A percentile compares a stretch with the other conserved stretches of the same genome.
Evolutionary conservation across 1,139 yeast species (phyloP).

Genomic region (Kodamaea alishanica): DNA sequence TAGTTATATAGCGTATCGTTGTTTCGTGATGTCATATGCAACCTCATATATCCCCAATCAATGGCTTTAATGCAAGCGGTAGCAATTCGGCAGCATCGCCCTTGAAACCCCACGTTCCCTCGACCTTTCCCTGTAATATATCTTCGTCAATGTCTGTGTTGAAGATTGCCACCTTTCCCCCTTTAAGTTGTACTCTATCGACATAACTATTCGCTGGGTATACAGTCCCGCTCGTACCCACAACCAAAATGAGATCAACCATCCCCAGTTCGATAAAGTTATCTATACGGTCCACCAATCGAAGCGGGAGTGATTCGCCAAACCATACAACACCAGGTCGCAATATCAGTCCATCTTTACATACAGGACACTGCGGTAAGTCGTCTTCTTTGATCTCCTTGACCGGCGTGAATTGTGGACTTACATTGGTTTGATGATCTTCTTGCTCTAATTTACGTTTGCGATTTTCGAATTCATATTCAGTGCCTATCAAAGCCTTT

Average conservation of each 20-base stretch:
- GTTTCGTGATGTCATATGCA: background rate
- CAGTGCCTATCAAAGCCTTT: conserved; percentile 46
- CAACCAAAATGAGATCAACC: conserved; percentile 68
- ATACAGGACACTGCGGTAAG: conserved; percentile 75
- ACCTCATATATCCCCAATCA: conserved; percentile 21
- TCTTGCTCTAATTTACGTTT: conserved; percentile 11
- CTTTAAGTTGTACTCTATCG: conserved; percentile 64
- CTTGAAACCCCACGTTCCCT: conserved; percentile 62
- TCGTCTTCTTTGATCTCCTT: conserved; percentile 45
- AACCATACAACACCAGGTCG: conserved; percentile 94
- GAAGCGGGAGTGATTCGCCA: conserved; percentile 76
- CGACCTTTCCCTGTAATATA: conserved; percentile 37
- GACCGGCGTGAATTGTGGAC: conserved; percentile 49
- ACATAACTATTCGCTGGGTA: conserved; percentile 94
- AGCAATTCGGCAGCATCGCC: conserved; percentile 79
- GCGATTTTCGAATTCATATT: conserved; percentile 25
- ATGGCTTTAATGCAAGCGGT: conserved; percentile 63
- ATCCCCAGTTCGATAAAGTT: conserved; percentile 55
- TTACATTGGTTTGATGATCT: conserved; percentile 16
- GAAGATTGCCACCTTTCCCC: conserved; percentile 82
- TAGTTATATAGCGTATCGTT: background rate
- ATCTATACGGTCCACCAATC: conserved; percentile 62
- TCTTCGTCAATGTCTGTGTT: conserved; percentile 60
- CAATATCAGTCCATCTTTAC: conserved; percentile 51
- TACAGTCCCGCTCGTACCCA: conserved; percentile 81